A percentile compares a stretch with the other conserved stretches of the same genome.
phyloP scores from a whole-genome alignment of 1,284 basidiomycete genomes.

The Malassezia pachydermatis region DNA sequence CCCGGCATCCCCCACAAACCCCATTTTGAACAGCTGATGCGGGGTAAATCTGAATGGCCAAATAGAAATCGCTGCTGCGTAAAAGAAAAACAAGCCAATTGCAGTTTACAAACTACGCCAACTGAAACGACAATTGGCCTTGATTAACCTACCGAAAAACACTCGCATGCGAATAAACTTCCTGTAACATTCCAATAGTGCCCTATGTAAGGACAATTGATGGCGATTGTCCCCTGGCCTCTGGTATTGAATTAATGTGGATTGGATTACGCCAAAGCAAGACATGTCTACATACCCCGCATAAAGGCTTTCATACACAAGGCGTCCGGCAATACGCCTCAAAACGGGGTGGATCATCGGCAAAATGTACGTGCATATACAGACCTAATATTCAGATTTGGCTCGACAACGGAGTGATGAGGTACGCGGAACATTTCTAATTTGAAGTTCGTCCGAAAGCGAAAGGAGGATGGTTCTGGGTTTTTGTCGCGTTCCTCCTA shows the following conservation, averaged over 20 bases:
- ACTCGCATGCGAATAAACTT: too few species aligned
- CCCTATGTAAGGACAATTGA: too few species aligned
- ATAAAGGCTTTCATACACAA: too few species aligned
- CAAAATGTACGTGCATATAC: slow-evolving; percentile 1
- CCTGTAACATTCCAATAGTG: too few species aligned
- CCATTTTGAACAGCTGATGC: neutral
- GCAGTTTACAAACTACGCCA: neutral
- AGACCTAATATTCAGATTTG: slow-evolving; percentile 5
- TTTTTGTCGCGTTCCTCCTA: slow-evolving; percentile 37
- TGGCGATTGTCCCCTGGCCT: too few species aligned
- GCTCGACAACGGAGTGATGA: slow-evolving; percentile 8
- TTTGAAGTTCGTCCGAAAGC: slow-evolving; percentile 6
- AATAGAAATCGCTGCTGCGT: neutral
- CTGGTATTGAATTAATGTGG: too few species aligned
- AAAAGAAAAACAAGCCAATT: neutral
- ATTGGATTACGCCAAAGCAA: too few species aligned
- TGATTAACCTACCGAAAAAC: too few species aligned
- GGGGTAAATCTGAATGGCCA: slow-evolving; percentile 1
- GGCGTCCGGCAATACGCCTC: neutral
- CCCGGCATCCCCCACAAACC: neutral
- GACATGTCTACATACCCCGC: too few species aligned
- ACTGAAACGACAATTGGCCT: too few species aligned
- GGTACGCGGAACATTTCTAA: neutral
- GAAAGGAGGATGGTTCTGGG: slow-evolving; percentile 3
- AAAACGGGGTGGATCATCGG: slow-evolving; percentile 3